phyloP scores from a whole-genome alignment of 2,329 filamentous ascomycete genomes.

The Colletotrichum horii region DNA sequence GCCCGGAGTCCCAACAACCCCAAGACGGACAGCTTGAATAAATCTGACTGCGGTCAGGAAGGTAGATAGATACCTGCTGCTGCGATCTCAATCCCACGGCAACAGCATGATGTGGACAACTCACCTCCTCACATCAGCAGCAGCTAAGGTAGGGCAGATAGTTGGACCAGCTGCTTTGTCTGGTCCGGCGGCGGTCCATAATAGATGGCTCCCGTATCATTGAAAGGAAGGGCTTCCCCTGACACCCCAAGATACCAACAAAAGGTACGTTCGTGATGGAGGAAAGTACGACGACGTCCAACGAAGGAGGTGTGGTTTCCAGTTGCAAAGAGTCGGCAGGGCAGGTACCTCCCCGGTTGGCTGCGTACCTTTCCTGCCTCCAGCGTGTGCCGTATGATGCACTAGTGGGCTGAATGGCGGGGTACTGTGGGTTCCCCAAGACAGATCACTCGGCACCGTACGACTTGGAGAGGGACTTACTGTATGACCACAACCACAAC shows the following conservation, averaged over 20 bases:
- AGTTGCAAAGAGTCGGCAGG: neutral
- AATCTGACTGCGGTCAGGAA: neutral
- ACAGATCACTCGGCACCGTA: neutral
- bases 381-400: constrained; percentile 13
- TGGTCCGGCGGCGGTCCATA: neutral
- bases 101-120: neutral
- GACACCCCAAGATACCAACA: neutral
- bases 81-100: neutral
- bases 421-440: constrained; percentile 8
- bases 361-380: neutral
- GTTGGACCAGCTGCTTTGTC: neutral
- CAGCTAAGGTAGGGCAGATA: neutral
- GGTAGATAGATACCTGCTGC: neutral
- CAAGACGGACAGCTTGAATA: neutral
- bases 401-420: constrained; percentile 19
- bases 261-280: neutral
- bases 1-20: neutral
- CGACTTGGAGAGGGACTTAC: neutral
- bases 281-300: neutral
- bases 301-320: neutral
- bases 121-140: constrained; percentile 1
- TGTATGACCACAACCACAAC: constrained; percentile 3
- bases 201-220: neutral
- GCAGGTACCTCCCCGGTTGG: neutral
- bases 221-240: constrained; percentile 11